Conservation (phyloP, 1,284 basidiomycete species). For the Cryptococcus sp. region DNA sequence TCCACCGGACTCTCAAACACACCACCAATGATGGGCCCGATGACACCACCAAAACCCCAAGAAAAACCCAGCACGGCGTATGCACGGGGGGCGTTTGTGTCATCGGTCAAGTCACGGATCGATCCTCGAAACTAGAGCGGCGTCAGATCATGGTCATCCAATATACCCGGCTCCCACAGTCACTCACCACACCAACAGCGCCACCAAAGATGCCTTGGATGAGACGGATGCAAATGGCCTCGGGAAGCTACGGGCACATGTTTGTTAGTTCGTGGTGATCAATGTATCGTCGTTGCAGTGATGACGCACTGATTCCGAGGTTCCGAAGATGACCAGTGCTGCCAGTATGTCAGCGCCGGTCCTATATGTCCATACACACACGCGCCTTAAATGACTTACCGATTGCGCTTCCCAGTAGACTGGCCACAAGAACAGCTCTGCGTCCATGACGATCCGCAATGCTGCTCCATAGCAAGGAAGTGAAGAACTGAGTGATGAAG, state of each 20-base stretch:
- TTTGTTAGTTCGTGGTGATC: neutral
- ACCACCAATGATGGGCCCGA: conserved; percentile 69
- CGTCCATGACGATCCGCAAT: conserved; percentile 88
- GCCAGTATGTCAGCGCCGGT: neutral
- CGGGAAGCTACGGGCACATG: conserved; percentile 55
- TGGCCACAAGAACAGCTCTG: conserved; percentile 77
- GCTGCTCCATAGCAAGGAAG: conserved; percentile 88
- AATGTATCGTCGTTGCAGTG: neutral
- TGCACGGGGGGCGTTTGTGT: conserved; percentile 84
- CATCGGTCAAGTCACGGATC: conserved; percentile 73
- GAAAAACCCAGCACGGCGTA: conserved; percentile 92
- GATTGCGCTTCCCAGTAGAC: conserved; percentile 61
- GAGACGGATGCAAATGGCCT: conserved; percentile 84
- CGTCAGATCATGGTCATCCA: conserved; percentile 4
- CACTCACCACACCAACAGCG: conserved; percentile 78
- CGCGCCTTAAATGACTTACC: conserved; percentile 13
- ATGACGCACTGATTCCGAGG: conserved; percentile 59
- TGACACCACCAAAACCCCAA: conserved; percentile 85
- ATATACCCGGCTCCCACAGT: no score
- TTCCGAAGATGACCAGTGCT: conserved; percentile 73
- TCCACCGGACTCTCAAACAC: conserved; percentile 77
- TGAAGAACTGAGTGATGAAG: conserved; percentile 68
- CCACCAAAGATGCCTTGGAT: conserved; percentile 94
- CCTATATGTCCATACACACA: neutral
- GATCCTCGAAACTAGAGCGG: conserved; percentile 61